Evolutionary conservation across 2,329 filamentous ascomycete genomes (phyloP), one percentile per base, ranked within the genome.

Genomic region (Madurella mycetomatis): DNA sequence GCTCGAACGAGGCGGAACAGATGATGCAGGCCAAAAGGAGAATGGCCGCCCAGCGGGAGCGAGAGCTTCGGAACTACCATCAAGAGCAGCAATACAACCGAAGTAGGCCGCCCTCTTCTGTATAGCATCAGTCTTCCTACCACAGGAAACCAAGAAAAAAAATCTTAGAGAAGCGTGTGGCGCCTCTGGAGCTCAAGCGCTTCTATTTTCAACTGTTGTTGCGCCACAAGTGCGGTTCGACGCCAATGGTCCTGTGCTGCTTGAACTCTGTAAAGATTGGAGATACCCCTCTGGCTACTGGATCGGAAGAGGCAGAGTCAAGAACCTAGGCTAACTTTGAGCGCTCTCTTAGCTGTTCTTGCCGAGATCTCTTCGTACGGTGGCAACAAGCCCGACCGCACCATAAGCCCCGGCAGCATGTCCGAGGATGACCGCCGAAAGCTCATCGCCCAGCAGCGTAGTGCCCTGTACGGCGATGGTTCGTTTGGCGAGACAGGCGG

Each of bases 31-130:
- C 91, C 68, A 97, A 97, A 83, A 90, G 94, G 79, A 88, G 92
- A 80, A 95, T 97, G 90, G 94, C 94, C 69, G 94, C 94, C 73
- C 94, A 97, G 78, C 90, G 94, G 76, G 94, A 99, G 81, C 89
- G 92, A 76, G 94, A 99, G 80, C 86, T 99, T 74, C 90, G 94
- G 76, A 99, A 97, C 77, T 96, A 97, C 78, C 94, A 99, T 78
- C 95, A 96, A 78, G 94, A 99, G 84, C 94, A 99, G 84, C 94
- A 99, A 85, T 97, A 95, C 78, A 95, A 97, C 81, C 87, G 92
- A 90, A 96, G 94, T 97, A 90, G 85, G 88, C 85, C 85, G 74
- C 82, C 84, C 83, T 83, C 82, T 81, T 80, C 82, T 83, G 81
- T 82, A 83, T 87, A 85, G 82, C 82, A 78, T 71, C 77, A 74